Conservation (phyloP, 148 eudicot genomes). For the Rhododendron ferrugineum region DNA sequence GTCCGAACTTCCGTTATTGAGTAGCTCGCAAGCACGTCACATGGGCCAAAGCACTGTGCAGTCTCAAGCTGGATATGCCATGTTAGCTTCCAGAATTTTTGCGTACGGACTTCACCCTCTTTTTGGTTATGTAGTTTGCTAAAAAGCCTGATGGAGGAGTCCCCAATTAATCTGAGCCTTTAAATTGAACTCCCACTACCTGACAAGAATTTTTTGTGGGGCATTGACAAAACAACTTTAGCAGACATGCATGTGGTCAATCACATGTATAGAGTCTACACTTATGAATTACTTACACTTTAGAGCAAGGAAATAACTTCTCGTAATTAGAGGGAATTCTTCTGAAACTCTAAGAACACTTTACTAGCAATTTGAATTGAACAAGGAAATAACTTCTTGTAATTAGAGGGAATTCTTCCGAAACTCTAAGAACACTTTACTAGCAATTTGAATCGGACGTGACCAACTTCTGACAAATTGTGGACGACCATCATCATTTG, state of each 20-base stretch:
- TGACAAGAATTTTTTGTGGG: neutral
- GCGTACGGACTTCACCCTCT: neutral
- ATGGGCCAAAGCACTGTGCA: neutral
- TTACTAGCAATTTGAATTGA: neutral
- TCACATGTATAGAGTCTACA: neutral
- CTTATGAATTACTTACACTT: neutral
- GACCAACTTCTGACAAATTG: neutral
- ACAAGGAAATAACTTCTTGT: neutral
- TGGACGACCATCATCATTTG: neutral
- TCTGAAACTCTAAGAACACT: neutral
- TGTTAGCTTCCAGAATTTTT: neutral
- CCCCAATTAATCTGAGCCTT: neutral
- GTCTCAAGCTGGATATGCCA: neutral
- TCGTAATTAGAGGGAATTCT: neutral
- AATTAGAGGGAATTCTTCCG: neutral
- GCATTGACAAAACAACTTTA: neutral
- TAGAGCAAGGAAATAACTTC: neutral
- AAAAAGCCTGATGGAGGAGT: neutral
- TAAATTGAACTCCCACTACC: neutral
- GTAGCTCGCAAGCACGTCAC: neutral
- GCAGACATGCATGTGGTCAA: neutral
- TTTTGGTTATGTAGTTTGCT: neutral
- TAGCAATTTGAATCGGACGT: neutral
- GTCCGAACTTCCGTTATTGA: neutral
- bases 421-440: neutral